Base-by-base conservation (phyloP, 176 grass and related monocot species). In the Alopecurus myosuroides region DNA sequence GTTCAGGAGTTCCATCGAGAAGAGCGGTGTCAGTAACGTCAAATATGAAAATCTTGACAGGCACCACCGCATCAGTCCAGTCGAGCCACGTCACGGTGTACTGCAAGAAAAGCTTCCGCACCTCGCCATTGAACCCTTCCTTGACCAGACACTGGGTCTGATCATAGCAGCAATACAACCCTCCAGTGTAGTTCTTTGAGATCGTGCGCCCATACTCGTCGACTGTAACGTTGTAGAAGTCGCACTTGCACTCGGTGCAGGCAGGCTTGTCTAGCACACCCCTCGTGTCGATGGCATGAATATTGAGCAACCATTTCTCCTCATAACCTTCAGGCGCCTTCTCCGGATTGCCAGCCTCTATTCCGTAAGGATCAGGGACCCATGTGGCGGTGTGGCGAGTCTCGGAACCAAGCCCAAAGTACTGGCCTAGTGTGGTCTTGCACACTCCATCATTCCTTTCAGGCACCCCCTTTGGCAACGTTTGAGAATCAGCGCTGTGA, bases 321-420 rank as follows among this genome's bases (percentile, higher is more conserved):
- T 94, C 91, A 11, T 88, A 94, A 5, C 88, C 96, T 42, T 88
- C 52, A 11, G 93, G 93, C 15, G 89, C 49, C 9, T 60, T 86
- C 53, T 39, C 67, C 2, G 81, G 81, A 17, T 91, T 60, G 34
- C 95, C 96, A 0, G 75, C 29, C 73, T 93, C 93, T n/a, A 98
- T 94, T 28, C 91, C 96, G 2, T 95, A 98, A 10, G 96, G 96
- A 45, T 94, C 93, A 29, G 96, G 96, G 22, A 98, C 83, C 96
- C 93, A 98, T 10, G 89, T 95, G 3, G 88, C 80, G 0, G 96
- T 98, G 45, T 79, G 90, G 25, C 96, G 96, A 14, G 96, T 95
- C 85, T 98, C 96, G 2, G 93, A 98, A 17, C 95, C 95, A 1
- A 98, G 91, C 1, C 95, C 95, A 5, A 77, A 98, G 84, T 98